Base-by-base conservation (phyloP, 2,329 filamentous ascomycete genomes). In the Beauveria pseudobassiana region DNA sequence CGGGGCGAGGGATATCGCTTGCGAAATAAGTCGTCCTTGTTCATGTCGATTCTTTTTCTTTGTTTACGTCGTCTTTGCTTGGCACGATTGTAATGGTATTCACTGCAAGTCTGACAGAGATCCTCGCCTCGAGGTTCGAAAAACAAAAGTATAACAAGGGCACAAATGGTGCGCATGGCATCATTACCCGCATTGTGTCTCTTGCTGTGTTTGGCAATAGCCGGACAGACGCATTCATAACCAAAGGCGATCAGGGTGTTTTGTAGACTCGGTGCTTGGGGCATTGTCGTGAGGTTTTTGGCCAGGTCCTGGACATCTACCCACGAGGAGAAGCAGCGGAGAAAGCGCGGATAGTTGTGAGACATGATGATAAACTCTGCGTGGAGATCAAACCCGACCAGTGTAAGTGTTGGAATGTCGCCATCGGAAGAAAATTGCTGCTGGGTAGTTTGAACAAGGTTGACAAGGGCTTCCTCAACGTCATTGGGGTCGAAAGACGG, bases 321-420 rank as follows among this genome's bases (percentile, higher is more conserved):
- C 58, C 58, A 61, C 16, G 58, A 54, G 18, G 50, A 42, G 18
- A 61, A 61, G 42, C 49, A 40, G 24, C 16, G 24, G 22, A 61
- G 58, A 14, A 61, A 28, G n/a, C 58, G 49, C 34, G 58, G 50
- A 42, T 61, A 61, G n/a, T 49, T 28, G 58, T 61, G 38, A 28
- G 59, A 45, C 3, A 61, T 10, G 16, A 55, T 61, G 14, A 26
- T 26, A 40, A 61, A 55, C 26, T 55, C 59, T 6, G 59, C 50
- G 18, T 48, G 24, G 40, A 61, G 59, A 61, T 53, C 59, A 49
- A 61, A 61, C 1, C 59, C 59, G 6, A 61, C 59, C 14, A 61
- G 28, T 5, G 59, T 61, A 38, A 61, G 59, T 22, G 40, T n/a
- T 10, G 28, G 20, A n/a, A 9, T 20, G 16, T 24, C 26, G 50